phyloP scores from a whole-genome alignment of 306 rosid species.

The Trifolium fragiferum region DNA sequence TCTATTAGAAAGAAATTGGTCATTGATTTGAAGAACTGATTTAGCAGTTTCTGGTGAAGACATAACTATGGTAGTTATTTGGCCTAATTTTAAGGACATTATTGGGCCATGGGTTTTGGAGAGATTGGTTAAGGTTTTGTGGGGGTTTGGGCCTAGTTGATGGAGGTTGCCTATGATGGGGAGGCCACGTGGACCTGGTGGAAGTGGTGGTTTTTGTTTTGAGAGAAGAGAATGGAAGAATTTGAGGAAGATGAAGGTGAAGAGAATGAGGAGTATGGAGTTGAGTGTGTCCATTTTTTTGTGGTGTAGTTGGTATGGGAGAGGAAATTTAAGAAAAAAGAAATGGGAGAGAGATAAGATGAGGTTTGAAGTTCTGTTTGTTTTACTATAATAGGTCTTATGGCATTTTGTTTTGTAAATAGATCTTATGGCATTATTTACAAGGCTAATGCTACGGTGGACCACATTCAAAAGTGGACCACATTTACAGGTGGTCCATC shows the following conservation, averaged over 20 bases:
- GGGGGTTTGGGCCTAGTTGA: slow-evolving; percentile 59
- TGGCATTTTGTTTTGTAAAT: too few relatives aligned
- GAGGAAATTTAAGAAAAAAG: neutral
- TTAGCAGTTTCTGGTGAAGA: slow-evolving; percentile 53
- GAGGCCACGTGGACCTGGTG: slow-evolving; percentile 58
- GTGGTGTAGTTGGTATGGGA: neutral
- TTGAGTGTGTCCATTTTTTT: slow-evolving; percentile 34
- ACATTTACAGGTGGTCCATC: too few relatives aligned
- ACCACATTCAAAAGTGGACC: too few relatives aligned
- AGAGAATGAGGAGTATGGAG: slow-evolving; percentile 9
- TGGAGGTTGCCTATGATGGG: slow-evolving; percentile 63
- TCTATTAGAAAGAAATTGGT: slow-evolving; percentile 49
- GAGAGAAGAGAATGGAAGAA: neutral
- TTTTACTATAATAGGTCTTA: too few relatives aligned
- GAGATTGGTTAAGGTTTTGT: slow-evolving; percentile 51
- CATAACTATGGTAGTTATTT: slow-evolving; percentile 49
- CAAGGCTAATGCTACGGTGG: too few relatives aligned
- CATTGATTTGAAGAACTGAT: slow-evolving; percentile 54
- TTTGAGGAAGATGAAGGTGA: slow-evolving; percentile 26
- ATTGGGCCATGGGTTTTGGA: slow-evolving; percentile 57
- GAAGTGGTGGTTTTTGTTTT: slow-evolving; percentile 39
- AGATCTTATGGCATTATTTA: too few relatives aligned
- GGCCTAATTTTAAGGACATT: slow-evolving; percentile 57
- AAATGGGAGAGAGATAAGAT: neutral
- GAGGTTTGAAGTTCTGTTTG: too few relatives aligned